Percentiles rank a stretch among this genome's conserved stretches.
phyloP scores from a whole-genome alignment of 78 protist species.

The Abeoforma whisleri region DNA sequence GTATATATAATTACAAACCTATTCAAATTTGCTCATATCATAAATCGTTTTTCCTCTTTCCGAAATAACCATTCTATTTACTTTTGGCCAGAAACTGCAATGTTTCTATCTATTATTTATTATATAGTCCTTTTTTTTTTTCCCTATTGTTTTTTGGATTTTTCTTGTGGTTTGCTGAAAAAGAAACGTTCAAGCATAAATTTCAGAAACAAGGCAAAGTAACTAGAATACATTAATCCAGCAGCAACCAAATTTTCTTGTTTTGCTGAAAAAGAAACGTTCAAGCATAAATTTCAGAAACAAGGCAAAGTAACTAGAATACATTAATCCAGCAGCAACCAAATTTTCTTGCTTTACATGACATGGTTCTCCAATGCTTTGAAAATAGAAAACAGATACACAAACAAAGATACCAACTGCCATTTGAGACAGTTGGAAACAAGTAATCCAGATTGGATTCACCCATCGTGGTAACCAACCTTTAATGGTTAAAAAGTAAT shows the following conservation, averaged over 20 bases:
- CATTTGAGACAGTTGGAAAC: slow-evolving; percentile 21
- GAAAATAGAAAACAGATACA: slow-evolving; percentile 2
- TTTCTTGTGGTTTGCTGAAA: too few relatives aligned
- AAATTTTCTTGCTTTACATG: slow-evolving; percentile 23
- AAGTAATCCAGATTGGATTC: slow-evolving; percentile 22
- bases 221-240: slow-evolving; percentile 53
- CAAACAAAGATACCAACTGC: slow-evolving; percentile 1
- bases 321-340: slow-evolving; percentile 46
- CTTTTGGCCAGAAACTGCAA: too few relatives aligned
- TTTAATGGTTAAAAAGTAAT: slow-evolving; percentile 20
- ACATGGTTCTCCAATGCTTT: not conserved
- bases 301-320: slow-evolving; percentile 51
- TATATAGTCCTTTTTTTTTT: too few relatives aligned
- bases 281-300: slow-evolving; percentile 45
- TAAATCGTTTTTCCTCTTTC: too few relatives aligned
- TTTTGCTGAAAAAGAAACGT: slow-evolving; percentile 21
- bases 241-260: slow-evolving; percentile 24
- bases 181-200: slow-evolving; percentile 38
- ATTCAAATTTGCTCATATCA: too few relatives aligned
- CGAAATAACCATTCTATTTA: too few relatives aligned
- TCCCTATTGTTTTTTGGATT: too few relatives aligned
- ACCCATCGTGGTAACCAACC: not conserved
- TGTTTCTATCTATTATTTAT: too few relatives aligned
- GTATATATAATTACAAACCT: too few relatives aligned
- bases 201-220: slow-evolving; percentile 50